Conservation (phyloP, 2,329 filamentous ascomycete genomes). For the Paracoccidioides brasiliensis region DNA sequence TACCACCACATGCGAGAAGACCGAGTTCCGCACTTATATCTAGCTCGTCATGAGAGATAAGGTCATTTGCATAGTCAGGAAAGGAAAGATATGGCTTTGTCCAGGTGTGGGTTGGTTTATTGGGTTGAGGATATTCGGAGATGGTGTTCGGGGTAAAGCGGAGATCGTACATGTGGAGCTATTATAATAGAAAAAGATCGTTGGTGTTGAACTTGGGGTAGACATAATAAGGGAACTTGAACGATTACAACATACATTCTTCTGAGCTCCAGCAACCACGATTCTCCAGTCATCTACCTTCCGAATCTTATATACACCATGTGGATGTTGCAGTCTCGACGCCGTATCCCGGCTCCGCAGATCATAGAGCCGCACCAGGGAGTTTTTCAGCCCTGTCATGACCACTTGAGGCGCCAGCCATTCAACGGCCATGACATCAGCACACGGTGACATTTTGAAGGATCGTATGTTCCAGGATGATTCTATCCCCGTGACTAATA, state of each 20-base stretch:
- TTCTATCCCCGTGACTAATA: constrained; percentile 18
- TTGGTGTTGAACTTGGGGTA: too few relatives aligned
- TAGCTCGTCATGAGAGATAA: constrained; percentile 19
- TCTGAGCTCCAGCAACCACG: constrained; percentile 22
- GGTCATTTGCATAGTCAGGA: constrained; percentile 17
- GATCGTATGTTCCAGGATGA: constrained; percentile 18
- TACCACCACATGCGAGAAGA: constrained; percentile 26
- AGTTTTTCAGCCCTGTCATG: constrained; percentile 24
- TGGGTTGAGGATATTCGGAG: constrained; percentile 19
- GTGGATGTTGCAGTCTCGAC: constrained; percentile 22
- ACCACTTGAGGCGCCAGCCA: constrained; percentile 27
- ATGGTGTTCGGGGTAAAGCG: constrained; percentile 21
- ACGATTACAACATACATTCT: constrained; percentile 13
- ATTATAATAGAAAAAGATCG: not conserved
- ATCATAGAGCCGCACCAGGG: constrained; percentile 24
- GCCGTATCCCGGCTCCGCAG: constrained; percentile 21
- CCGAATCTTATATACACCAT: constrained; percentile 23
- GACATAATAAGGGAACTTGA: not conserved
- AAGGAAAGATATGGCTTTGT: constrained; percentile 27
- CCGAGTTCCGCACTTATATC: constrained; percentile 27
- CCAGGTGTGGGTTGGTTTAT: constrained; percentile 16
- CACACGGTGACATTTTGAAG: constrained; percentile 10
- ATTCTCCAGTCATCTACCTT: constrained; percentile 25
- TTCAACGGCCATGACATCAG: constrained; percentile 21
- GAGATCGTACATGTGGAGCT: constrained; percentile 32